A percentile compares a stretch with the other conserved stretches of the same genome.
Evolutionary conservation across 768 basidiomycete genomes (phyloP).

Genomic region (Auricularia auricula-judae): DNA sequence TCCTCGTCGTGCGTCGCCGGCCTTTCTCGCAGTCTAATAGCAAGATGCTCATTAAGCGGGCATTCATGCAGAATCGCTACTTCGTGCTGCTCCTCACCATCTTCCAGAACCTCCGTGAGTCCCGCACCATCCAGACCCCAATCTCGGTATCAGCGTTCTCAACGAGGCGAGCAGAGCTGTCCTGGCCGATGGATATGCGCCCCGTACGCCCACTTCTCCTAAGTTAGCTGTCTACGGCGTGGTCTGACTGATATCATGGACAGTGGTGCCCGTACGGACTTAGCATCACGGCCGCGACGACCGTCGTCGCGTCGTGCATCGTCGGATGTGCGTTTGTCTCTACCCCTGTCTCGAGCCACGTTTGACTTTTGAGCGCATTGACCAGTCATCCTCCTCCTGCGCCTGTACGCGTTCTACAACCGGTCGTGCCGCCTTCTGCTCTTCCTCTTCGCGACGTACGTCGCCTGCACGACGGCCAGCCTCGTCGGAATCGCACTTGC

Average conservation of each 20-base stretch:
- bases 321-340: not conserved
- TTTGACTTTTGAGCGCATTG: not conserved
- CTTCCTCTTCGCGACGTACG: not conserved
- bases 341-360: not conserved
- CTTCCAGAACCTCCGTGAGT: not conserved
- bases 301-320: not conserved
- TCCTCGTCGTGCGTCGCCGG: not conserved
- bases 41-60: not conserved
- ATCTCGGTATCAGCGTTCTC: not conserved
- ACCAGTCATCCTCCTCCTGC: not conserved
- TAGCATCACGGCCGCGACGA: not conserved
- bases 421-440: not conserved
- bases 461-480: not conserved
- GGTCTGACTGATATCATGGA: not conserved
- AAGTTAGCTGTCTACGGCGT: too few species aligned
- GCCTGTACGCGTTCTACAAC: not conserved
- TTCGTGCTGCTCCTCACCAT: not conserved
- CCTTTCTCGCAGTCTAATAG: not conserved
- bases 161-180: not conserved
- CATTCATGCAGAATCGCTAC: not conserved
- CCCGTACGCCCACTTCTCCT: too few species aligned
- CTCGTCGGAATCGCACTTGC: not conserved
- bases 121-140: not conserved
- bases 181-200: not conserved
- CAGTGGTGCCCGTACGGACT: not conserved